These are phyloP conservation scores for Fusarium anguioides DNA, from an alignment of 2,329 filamentous ascomycete species.

Conservation along the genomic window DNA sequence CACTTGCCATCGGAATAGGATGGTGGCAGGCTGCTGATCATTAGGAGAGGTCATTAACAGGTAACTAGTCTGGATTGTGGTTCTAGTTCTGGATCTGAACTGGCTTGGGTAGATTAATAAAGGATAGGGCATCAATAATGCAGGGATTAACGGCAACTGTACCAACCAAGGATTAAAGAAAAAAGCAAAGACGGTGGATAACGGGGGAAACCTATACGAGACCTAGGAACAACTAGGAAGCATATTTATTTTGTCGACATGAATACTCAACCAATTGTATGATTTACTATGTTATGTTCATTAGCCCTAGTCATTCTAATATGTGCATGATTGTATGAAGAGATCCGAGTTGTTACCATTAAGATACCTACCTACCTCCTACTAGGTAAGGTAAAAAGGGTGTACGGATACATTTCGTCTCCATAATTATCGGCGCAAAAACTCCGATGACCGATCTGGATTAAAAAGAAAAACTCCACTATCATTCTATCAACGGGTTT, in stretches of 20 bases:
- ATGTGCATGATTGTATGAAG: not conserved
- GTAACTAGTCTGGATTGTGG: not conserved
- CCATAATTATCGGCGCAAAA: slow-evolving; percentile 25
- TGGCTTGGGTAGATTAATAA: slow-evolving; percentile 23
- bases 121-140: not conserved
- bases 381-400: too few species aligned
- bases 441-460: slow-evolving; percentile 35
- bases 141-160: slow-evolving; percentile 13
- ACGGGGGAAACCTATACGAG: slow-evolving; percentile 23
- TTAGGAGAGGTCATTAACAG: slow-evolving; percentile 6
- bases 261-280: not conserved
- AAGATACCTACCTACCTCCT: too few species aligned
- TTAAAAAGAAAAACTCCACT: slow-evolving; percentile 21
- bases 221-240: slow-evolving; percentile 23
- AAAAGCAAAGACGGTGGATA: slow-evolving; percentile 7
- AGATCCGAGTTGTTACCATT: too few species aligned
- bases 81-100: not conserved
- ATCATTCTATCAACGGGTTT: not conserved
- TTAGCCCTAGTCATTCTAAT: not conserved
- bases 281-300: not conserved
- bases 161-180: not conserved
- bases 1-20: slow-evolving; percentile 42
- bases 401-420: too few species aligned
- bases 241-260: slow-evolving; percentile 18
- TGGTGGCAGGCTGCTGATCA: slow-evolving; percentile 42